phyloP scores from a whole-genome alignment of 2,329 filamentous ascomycete genomes.

The Massarina eburnea region DNA sequence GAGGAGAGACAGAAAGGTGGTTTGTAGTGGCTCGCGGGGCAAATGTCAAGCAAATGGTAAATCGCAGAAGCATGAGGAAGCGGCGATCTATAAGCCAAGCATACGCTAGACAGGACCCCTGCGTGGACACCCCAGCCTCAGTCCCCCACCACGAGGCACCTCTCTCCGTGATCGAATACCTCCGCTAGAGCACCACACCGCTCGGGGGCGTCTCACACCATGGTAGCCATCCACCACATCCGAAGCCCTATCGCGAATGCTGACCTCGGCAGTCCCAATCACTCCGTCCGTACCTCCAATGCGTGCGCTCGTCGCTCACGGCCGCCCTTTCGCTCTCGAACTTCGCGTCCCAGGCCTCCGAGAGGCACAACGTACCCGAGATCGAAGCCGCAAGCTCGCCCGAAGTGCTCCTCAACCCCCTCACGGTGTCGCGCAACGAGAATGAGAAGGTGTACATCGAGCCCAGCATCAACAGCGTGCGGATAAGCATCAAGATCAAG shows the following conservation, averaged over 20 bases:
- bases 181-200: constrained; percentile 17
- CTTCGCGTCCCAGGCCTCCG: constrained; percentile 95
- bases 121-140: constrained; percentile 24
- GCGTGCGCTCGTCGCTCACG: constrained; percentile 90
- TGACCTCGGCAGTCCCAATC: constrained; percentile 76
- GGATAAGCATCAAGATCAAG: constrained; percentile 98
- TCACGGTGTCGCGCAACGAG: constrained; percentile 91
- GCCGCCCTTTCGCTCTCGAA: constrained; percentile 92
- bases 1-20: constrained; percentile 1
- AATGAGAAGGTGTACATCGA: constrained; percentile 96
- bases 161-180: constrained; percentile 16
- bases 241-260: constrained; percentile 11
- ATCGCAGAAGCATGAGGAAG: constrained; percentile 33
- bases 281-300: constrained; percentile 92
- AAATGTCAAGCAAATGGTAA: constrained; percentile 24
- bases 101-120: constrained; percentile 20
- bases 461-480: constrained; percentile 93
- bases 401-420: constrained; percentile 87
- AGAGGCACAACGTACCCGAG: constrained; percentile 97
- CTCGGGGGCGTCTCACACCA: constrained; percentile 21
- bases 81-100: constrained; percentile 11
- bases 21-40: constrained; percentile 27
- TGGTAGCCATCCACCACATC: constrained; percentile 23
- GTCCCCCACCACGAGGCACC: constrained; percentile 28
- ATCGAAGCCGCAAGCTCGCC: constrained; percentile 92